Base-by-base conservation (phyloP, 257 asterid species). In the Capsicum chinense region DNA sequence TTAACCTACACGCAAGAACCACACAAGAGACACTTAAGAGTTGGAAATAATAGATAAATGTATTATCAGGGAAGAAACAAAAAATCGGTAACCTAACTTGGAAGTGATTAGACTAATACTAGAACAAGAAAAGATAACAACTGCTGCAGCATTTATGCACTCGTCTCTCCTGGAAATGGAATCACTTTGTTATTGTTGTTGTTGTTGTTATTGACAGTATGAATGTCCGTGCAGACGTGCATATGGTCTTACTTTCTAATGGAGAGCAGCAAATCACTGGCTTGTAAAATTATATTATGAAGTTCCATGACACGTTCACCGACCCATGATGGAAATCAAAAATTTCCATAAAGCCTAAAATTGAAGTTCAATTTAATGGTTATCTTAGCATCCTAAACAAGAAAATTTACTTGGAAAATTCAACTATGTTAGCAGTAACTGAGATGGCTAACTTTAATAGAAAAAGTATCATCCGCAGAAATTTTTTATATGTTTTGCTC, bases 1-100 rank as follows among this genome's bases (percentile, higher is more conserved):
- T 83, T 90, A 94, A 82, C 94, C 99, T 94, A 56, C 47, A 52
- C 37, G 1, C 47, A 52, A 52, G 60, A 76, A 52, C 19, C 81
- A 76, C n/a, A 21, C 17, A 76, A 76, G 26, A 52, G 62, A 74
- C 44, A 14, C 81, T 12, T 74, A 21, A 14, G 5, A 74, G 63
- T 52, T 76, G 11, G 48, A 76, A 4, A 13, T 3, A 50, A 76
- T 21, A 52, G 48, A 76, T 12, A 76, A 76, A 76, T 76, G 62
- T 3, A 26, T 52, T 4, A 19, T 56, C 63, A 48, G 44, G 2
- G 3, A 76, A 50, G 62, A 52, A 26, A 76, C 47, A 26, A 54
- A 21, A 76, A 21, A 21, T 13, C 14, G 3, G 19, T 13, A 16
- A 50, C n/a, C 13, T 19, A 76, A 76, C 60, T 6, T 14, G 63